These are phyloP conservation scores for Pichiaceae sp. DNA, from an alignment of 1,139 yeast genomes.

Conservation along the genomic window DNA sequence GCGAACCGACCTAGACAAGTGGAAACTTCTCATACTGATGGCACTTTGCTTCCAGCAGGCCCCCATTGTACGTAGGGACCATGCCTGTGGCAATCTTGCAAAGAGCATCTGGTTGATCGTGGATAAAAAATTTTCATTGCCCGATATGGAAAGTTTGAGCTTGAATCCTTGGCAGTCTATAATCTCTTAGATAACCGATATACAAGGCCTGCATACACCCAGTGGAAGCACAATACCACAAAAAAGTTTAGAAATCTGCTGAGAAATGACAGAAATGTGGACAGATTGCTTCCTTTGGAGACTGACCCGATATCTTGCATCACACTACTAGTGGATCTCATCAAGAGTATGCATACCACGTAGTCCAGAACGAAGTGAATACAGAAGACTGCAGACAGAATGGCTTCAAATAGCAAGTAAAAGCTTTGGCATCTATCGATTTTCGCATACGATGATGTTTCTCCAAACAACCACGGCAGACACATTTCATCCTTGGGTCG, in stretches of 20 bases:
- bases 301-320: no score
- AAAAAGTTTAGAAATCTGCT: background rate
- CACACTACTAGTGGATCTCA: no score
- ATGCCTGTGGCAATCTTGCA: slow-evolving; percentile 3
- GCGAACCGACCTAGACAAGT: background rate
- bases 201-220: background rate
- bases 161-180: slow-evolving; percentile 3
- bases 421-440: no score
- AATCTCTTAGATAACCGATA: background rate
- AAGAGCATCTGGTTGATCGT: slow-evolving; percentile 4
- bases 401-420: no score
- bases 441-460: no score
- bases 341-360: background rate
- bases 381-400: background rate
- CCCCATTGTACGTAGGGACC: slow-evolving; percentile 1
- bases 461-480: no score
- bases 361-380: slow-evolving; percentile 1
- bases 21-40: background rate
- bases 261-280: slow-evolving; percentile 1
- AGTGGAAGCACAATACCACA: background rate
- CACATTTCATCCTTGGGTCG: no score
- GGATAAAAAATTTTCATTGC: slow-evolving; percentile 1
- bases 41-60: background rate
- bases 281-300: no score
- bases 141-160: background rate